These are phyloP conservation scores for Kodamaea fukazawae DNA, from an alignment of 805 yeast species.

Conservation along the genomic window DNA sequence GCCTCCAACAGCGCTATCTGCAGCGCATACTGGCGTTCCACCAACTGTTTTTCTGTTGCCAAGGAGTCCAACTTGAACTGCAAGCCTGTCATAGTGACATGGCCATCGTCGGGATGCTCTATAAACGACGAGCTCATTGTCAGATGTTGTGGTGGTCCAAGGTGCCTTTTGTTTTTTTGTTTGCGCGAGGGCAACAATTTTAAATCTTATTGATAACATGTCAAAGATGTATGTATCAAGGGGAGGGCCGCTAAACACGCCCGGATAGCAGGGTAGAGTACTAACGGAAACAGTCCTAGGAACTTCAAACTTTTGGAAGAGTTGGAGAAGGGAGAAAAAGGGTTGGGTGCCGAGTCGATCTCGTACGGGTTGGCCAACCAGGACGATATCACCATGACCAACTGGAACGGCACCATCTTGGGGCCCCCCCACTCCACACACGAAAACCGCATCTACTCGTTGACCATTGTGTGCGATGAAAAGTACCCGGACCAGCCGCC, in stretches of 20 bases:
- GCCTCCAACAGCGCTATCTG: slow-evolving; percentile 24
- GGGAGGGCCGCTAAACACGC: not conserved
- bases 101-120: slow-evolving; percentile 30
- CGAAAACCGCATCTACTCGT: slow-evolving; percentile 88
- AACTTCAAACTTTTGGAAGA: slow-evolving; percentile 93
- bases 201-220: slow-evolving; percentile 23
- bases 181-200: slow-evolving; percentile 1
- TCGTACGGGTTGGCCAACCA: slow-evolving; percentile 90
- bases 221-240: slow-evolving; percentile 45
- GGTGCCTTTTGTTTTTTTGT: slow-evolving; percentile 1
- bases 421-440: slow-evolving; percentile 93
- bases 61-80: slow-evolving; percentile 32
- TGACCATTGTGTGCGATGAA: slow-evolving; percentile 77
- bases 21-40: slow-evolving; percentile 27
- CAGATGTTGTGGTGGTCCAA: not conserved
- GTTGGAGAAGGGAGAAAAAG: slow-evolving; percentile 97
- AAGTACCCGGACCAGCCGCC: slow-evolving; percentile 92
- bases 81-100: slow-evolving; percentile 23
- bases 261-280: not conserved
- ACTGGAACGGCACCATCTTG: slow-evolving; percentile 96
- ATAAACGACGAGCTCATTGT: slow-evolving; percentile 19
- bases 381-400: slow-evolving; percentile 88
- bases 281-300: slow-evolving; percentile 60
- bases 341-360: slow-evolving; percentile 93
- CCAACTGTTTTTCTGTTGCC: slow-evolving; percentile 33